phyloP scores from a whole-genome alignment of 495 filamentous ascomycete genomes.

The Pseudevernia furfuracea region DNA sequence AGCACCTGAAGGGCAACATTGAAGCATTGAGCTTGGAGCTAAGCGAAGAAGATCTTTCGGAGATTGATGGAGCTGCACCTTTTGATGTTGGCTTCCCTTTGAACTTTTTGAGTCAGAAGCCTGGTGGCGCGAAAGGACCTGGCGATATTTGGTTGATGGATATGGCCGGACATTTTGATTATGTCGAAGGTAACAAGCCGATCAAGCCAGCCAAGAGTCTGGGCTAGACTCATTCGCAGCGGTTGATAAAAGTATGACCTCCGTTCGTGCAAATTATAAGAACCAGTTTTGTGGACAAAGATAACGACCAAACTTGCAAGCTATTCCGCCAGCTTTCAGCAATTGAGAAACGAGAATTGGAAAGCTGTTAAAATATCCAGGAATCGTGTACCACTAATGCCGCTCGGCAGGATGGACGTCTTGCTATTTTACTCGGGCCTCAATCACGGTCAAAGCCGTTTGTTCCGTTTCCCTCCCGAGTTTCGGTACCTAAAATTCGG shows the following conservation, averaged over 20 bases:
- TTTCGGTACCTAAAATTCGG: too few species aligned
- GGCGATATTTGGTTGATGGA: slow-evolving; percentile 38
- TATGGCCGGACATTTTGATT: slow-evolving; percentile 43
- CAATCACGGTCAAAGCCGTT: too few species aligned
- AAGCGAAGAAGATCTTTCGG: slow-evolving; percentile 51
- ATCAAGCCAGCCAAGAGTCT: slow-evolving; percentile 15
- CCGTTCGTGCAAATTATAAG: too few species aligned
- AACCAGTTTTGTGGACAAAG: too few species aligned
- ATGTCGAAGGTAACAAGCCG: slow-evolving; percentile 29
- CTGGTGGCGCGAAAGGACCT: slow-evolving; percentile 35
- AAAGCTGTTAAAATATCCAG: too few species aligned
- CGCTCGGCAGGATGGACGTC: too few species aligned
- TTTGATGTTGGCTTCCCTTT: slow-evolving; percentile 60
- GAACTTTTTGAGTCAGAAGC: slow-evolving; percentile 38
- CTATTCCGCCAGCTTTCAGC: too few species aligned
- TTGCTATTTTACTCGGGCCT: too few species aligned
- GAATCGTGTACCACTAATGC: too few species aligned
- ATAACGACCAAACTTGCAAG: too few species aligned
- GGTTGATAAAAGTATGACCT: neutral
- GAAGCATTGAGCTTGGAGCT: slow-evolving; percentile 53
- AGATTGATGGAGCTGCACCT: slow-evolving; percentile 53
- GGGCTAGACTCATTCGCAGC: neutral
- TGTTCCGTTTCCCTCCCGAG: too few species aligned
- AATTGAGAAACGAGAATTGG: too few species aligned
- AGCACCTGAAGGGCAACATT: slow-evolving; percentile 61